Base-by-base conservation (phyloP, 352 stramenopile genomes). In the Pythium oligandrum region DNA sequence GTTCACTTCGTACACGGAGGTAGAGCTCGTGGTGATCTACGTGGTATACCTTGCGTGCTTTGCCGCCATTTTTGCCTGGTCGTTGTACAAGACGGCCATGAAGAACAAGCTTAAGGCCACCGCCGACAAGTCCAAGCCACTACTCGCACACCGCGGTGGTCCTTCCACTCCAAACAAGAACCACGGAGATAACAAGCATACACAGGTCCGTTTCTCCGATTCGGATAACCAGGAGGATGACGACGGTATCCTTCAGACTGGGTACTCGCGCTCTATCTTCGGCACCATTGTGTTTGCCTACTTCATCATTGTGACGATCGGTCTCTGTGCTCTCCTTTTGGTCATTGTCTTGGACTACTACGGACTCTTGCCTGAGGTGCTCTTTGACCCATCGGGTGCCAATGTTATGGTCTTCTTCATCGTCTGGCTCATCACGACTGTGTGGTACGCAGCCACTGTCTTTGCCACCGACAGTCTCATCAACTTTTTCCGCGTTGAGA, bases 331-430 rank as follows among this genome's bases (percentile, higher is more conserved):
- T 49, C 48, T 53, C 33, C 46, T 12, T 4, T 68, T 73, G 0
- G 63, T 86, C 39, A 73, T 88, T 34, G 83, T 81, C 38, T 61
- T 64, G 17, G 77, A 88, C 58, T 82, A 83, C 59, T 75, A 78
- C 54, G 70, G 71, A 48, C 70, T 81, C 44, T 69, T 80, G 12
- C 57, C 61, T 5, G 57, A 57, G 12, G 63, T 64, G 11, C 73
- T 81, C 62, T 87, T 89, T 51, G 67, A 83, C 55, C 60, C 68
- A 31, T 61, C 61, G 1, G 73, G 73, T 4, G 71, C 70, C 2
- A 55, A 86, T 31, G 81, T 88, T 46, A 74, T 80, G 51, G 75
- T 83, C 7, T 86, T 82, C 48, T 83, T 89, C 48, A 63, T 67
- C 42, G 55, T 75, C 2, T 89, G 78, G 78, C 57, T 84, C n/a